phyloP scores from a whole-genome alignment of 306 rosid species.

The Gillenia trifoliata region DNA sequence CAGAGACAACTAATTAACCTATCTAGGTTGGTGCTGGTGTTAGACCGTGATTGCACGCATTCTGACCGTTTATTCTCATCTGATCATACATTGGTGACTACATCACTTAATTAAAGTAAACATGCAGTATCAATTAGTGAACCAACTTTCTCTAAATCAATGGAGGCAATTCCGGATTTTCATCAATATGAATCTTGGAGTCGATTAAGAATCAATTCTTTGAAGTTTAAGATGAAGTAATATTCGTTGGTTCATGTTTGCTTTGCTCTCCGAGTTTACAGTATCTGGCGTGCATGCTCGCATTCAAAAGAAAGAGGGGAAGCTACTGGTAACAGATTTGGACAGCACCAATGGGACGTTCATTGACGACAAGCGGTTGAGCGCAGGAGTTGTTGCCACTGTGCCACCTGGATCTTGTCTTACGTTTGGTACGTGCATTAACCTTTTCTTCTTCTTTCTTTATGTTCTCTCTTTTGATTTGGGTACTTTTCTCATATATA shows the following conservation, averaged over 20 bases:
- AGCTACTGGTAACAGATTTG: slow-evolving; percentile 70
- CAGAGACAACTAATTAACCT: too few species aligned
- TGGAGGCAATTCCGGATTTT: background rate
- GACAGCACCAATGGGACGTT: slow-evolving; percentile 95
- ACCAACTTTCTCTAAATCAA: background rate
- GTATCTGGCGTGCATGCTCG: slow-evolving; percentile 79
- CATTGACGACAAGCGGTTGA: slow-evolving; percentile 60
- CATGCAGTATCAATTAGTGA: too few species aligned
- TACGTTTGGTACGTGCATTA: slow-evolving; percentile 58
- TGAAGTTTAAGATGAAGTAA: background rate
- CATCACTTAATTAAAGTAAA: too few species aligned
- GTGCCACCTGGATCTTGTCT: slow-evolving; percentile 56
- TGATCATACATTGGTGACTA: too few species aligned
- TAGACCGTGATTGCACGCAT: too few species aligned
- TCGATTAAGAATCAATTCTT: background rate
- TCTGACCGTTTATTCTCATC: too few species aligned
- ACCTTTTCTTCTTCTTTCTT: background rate
- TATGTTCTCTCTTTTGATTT: background rate
- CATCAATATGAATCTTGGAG: background rate
- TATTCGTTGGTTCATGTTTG: background rate
- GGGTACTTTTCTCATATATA: too few species aligned
- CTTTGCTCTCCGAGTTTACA: slow-evolving; percentile 14
- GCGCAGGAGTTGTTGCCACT: slow-evolving; percentile 59
- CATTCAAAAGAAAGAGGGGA: slow-evolving; percentile 59
- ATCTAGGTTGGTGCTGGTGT: too few species aligned